Base-by-base conservation (phyloP, 495 filamentous ascomycete genomes). In the Collariella sp. region DNA sequence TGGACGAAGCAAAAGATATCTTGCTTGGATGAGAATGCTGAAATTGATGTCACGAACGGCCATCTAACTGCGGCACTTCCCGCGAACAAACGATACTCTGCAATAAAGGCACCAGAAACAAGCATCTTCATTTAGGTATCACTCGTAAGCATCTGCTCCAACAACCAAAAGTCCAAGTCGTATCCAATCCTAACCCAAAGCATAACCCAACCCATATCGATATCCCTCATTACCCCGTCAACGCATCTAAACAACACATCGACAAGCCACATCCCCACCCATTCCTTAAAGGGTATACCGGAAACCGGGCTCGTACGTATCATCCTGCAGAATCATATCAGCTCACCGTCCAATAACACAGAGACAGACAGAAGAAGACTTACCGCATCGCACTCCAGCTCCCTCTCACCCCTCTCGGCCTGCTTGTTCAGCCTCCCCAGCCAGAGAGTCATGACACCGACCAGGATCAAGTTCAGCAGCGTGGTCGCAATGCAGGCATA, bases 231-330 rank as follows among this genome's bases (percentile, higher is more conserved):
- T 46, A 23, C 33, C 24, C 16, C 33, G 18, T 34, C 11, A 33
- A 13, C 44, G 23, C 19, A 35, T 40, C 20, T 15, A 9, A 35
- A n/a, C n/a, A 46, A 12, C 15, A 7, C 19, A 29, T 22, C 12
- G 18, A n/a, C 46, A 55, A 33, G 1, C n/a, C 46, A 46, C 15
- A 7, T n/a, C 39, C 11, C 9, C n/a, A 18, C 11, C 6, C 18
- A 19, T 12, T 31, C 10, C 38, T 64, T 66, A 77, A 42, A 71
- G 72, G 4, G 75, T 77, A 50, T 77, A 76, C 5, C 75, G 70
- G 65, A 77, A 77, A 24, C 63, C 68, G 7, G 69, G 61, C 29
- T 73, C 67, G 41, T 59, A 65, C 18, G 16, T 46, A 33, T 69
- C 71, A 43, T 73, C 71, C 72, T 76, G 50, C 52, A 15, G 26